Percentiles rank a stretch among this genome's conserved stretches.
phyloP scores from a whole-genome alignment of 2,329 filamentous ascomycete species.

The Leptographium lundbergii region DNA sequence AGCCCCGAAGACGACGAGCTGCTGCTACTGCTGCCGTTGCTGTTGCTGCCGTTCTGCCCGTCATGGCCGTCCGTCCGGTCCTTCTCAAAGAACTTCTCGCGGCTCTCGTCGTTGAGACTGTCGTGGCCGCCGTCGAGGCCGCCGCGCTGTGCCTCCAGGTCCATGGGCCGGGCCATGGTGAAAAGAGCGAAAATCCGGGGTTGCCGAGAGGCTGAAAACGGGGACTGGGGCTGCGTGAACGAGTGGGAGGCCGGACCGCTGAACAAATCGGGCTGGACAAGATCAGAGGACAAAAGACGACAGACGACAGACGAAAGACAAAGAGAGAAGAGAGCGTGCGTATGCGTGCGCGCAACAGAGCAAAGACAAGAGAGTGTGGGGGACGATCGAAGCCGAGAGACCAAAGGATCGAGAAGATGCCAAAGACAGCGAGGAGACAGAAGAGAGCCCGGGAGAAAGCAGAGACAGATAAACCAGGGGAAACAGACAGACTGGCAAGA shows the following conservation, averaged over 20 bases:
- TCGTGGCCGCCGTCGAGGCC: conserved; percentile 2
- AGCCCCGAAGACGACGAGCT: neutral
- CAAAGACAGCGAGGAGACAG: neutral
- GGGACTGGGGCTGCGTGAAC: too few species aligned
- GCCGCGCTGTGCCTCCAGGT: conserved; percentile 13
- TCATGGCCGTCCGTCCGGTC: neutral
- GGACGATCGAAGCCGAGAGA: neutral
- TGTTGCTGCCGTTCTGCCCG: neutral
- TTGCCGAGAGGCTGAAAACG: too few species aligned
- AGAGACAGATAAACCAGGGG: neutral
- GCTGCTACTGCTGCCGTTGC: neutral
- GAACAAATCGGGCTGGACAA: neutral
- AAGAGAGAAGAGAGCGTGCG: neutral
- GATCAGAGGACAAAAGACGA: neutral
- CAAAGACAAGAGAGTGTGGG: neutral
- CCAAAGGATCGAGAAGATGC: neutral
- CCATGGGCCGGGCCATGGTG: neutral
- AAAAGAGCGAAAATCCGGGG: neutral
- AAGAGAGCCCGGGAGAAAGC: neutral
- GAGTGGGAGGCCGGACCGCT: too few species aligned
- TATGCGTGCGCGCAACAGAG: neutral
- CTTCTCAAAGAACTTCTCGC: neutral
- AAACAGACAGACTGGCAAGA: too few species aligned
- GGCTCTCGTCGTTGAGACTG: conserved; percentile 4
- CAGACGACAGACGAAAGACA: neutral